Evolutionary conservation across 2,329 filamentous ascomycete species (phyloP), one percentile per base, ranked within the genome.

Genomic region (Hyphodiscus sp.): DNA sequence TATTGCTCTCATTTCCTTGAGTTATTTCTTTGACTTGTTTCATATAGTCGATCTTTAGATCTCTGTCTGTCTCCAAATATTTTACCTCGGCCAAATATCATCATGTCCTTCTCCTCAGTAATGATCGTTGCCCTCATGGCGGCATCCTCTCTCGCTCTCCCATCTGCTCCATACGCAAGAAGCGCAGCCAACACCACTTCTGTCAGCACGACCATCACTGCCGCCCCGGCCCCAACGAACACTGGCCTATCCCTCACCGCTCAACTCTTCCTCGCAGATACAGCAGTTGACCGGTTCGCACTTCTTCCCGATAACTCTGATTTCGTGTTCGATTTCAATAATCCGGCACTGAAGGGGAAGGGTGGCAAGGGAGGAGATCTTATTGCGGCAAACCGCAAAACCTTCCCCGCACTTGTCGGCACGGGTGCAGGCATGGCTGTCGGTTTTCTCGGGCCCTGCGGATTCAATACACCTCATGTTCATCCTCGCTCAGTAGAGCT

Each of bases 381-480:
- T 56, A 67, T 78, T 41, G 69, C 73, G 19, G 33, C 33, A 38
- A 38, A 38, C 33, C 33, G 33, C 33, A 38, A 38, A 67, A 76
- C 73, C 38, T 82, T 82, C 68, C 79, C 80, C 2, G 77, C 78
- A 23, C 74, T 82, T 19, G 75, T 79, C 19, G 73, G 75, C 47
- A 78, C 76, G 3, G 73, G 73, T 19, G 67, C 75, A 38, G 73
- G 72, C 53, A 77, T 79, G 70, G 76, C 76, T 2, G 67, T 81
- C 8, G 78, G 76, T 42, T 75, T 75, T 61, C 67, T 82, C 41
- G 70, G 72, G 33, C 69, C 72, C 38, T 82, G 78, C 61, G 78
- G 76, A 54, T 77, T 82, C 68, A 80, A 79, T 71, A 80, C 76
- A 8, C 76, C 78, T 18, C 79, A 81, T 69, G 71, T 77, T 2